Conservation (phyloP, 2,329 filamentous ascomycete genomes). For the Cytospora schulzeri region DNA sequence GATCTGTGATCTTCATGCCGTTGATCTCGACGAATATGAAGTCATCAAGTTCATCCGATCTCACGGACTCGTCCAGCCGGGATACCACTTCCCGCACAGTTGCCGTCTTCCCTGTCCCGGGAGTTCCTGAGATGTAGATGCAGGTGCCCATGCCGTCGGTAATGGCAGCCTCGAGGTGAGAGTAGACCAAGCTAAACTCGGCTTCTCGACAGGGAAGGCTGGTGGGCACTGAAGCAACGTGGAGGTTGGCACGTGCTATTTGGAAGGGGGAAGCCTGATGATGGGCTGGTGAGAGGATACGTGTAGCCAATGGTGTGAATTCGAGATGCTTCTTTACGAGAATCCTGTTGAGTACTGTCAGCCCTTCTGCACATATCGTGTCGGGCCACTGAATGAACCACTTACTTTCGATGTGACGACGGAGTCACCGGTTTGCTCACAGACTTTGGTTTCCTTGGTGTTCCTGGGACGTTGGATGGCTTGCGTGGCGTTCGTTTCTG, state of each 20-base stretch:
- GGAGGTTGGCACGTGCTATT: slow-evolving; percentile 81
- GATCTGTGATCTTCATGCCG: slow-evolving; percentile 99
- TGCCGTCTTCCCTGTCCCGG: slow-evolving; percentile 95
- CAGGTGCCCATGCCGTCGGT: slow-evolving; percentile 91
- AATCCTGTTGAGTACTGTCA: slow-evolving; percentile 48
- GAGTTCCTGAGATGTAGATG: slow-evolving; percentile 99
- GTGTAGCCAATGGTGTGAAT: slow-evolving; percentile 92
- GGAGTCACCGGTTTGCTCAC: slow-evolving; percentile 47
- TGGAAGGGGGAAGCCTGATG: slow-evolving; percentile 86
- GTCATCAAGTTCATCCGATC: slow-evolving; percentile 89
- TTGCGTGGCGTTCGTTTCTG: slow-evolving; percentile 40
- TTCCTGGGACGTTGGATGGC: slow-evolving; percentile 41
- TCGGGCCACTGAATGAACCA: slow-evolving; percentile 46
- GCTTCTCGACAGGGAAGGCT: slow-evolving; percentile 88
- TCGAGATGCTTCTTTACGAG: slow-evolving; percentile 86
- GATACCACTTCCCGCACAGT: slow-evolving; percentile 94
- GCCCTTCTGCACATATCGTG: slow-evolving; percentile 35
- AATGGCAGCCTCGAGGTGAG: slow-evolving; percentile 91
- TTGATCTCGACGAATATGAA: slow-evolving; percentile 99
- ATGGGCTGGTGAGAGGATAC: slow-evolving; percentile 74
- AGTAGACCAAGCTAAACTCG: slow-evolving; percentile 91
- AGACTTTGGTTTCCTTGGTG: slow-evolving; percentile 60
- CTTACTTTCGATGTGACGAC: slow-evolving; percentile 44
- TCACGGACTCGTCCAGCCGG: slow-evolving; percentile 83
- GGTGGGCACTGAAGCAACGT: slow-evolving; percentile 89